Conservation (phyloP, 257 asterid genomes). For the Solanum boliviense region DNA sequence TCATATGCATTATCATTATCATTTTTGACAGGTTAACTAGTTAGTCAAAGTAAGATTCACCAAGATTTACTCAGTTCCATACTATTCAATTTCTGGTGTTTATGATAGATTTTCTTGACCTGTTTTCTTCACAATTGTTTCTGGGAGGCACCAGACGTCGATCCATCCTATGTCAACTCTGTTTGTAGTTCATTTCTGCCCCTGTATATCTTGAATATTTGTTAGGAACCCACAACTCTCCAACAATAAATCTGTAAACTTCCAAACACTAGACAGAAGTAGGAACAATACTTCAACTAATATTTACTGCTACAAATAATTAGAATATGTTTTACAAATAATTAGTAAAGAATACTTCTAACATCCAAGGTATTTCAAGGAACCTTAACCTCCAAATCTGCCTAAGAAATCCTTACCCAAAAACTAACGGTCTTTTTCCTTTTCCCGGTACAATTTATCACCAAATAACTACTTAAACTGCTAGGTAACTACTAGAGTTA, state of each 20-base stretch:
- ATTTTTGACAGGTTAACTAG: neutral
- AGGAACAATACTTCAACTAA: neutral
- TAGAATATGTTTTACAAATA: neutral
- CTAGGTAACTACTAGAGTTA: neutral
- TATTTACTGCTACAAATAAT: neutral
- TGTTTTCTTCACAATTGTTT: neutral
- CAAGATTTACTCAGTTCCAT: neutral
- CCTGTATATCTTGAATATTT: neutral
- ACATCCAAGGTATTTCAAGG: neutral
- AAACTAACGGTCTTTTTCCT: neutral
- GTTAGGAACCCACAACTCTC: neutral
- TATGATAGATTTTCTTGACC: neutral
- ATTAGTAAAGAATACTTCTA: neutral
- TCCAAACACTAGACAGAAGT: neutral
- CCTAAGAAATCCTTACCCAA: neutral
- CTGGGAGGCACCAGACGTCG: neutral
- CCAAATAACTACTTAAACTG: neutral
- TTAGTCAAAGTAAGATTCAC: neutral
- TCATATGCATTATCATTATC: neutral
- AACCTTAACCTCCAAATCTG: neutral
- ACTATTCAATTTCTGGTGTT: neutral
- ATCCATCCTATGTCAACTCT: neutral
- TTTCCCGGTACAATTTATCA: neutral
- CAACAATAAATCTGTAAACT: neutral
- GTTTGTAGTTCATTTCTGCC: neutral